Evolutionary conservation across 768 basidiomycete species (phyloP), one percentile per base, ranked within the genome.

Genomic region (Rhizopogon roseolus): DNA sequence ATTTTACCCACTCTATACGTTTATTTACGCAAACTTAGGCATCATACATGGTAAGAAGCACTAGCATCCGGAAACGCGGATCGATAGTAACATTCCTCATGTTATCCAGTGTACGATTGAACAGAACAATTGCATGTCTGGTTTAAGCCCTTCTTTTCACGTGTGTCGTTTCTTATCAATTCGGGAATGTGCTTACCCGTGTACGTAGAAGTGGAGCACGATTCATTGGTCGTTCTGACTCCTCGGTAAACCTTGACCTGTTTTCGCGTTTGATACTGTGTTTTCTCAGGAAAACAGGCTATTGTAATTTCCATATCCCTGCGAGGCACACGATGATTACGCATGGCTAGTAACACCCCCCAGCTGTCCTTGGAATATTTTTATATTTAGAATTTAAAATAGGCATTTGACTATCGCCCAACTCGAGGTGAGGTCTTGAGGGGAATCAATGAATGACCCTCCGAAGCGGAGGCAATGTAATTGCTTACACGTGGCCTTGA

Each of bases 41-140:
- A 70, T 81, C 50, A 76, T 81, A 28, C 79, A 80, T 59, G 78
- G 78, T 76, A 66, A 37, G 73, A 57, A 48, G 52, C 16, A 22
- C 11, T 27, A 36, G 10, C 32, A 45, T 48, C 19, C 29, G 11
- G 34, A 29, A 34, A 44, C 10, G 32, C 48, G 51, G 52, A 52
- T 53, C 27, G 34, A 36, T 49, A 41, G 56, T 61, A n/a, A 60
- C 62, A 49, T 54, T 52, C 46, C 22, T 49, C 37, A 27, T 44
- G 34, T 54, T 59, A 64, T 53, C 41, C 54, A 76, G 75, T 76
- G 34, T 76, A 76, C 60, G 76, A 76, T 44, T 76, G 59, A 67
- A 43, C 22, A 36, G 41, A 27, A 52, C 41, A 19, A 52, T 48
- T 48, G n/a, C 5, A 32, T 36, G 46, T 36, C 46, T 48, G 19